Evolutionary conservation across 805 yeast genomes (phyloP).

Genomic region (Kockiozyma suomiensis): DNA sequence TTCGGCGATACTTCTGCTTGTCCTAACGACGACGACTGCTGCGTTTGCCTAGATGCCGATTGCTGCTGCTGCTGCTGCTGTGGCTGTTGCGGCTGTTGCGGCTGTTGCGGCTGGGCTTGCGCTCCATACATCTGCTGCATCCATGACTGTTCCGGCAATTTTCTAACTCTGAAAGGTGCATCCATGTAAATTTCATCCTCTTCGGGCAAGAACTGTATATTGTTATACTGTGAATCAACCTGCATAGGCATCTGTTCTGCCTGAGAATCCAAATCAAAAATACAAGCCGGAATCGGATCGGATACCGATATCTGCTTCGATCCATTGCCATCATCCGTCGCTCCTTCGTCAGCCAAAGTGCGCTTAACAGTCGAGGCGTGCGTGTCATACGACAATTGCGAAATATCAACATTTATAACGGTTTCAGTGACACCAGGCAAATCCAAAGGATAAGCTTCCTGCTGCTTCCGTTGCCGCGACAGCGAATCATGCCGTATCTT

Average conservation of each 20-base stretch:
- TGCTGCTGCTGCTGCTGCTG: constrained; percentile 1
- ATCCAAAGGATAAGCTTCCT: constrained; percentile 7
- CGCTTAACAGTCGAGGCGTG: constrained; percentile 11
- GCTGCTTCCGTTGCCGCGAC: constrained; percentile 1
- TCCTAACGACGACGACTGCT: too few species aligned
- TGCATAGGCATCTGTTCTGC: background rate
- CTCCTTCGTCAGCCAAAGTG: background rate
- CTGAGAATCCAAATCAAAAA: background rate
- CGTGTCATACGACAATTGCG: constrained; percentile 11
- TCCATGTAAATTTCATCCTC: constrained; percentile 32
- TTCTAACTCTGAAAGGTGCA: constrained; percentile 24
- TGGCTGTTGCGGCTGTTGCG: background rate
- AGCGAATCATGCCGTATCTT: constrained; percentile 6
- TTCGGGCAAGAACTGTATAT: constrained; percentile 25
- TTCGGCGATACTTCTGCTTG: background rate
- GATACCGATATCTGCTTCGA: background rate
- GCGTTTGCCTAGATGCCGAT: too few species aligned
- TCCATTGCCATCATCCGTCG: background rate
- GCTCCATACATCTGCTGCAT: constrained; percentile 17
- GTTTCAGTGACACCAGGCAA: constrained; percentile 11
- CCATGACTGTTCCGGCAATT: constrained; percentile 24
- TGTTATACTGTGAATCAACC: constrained; percentile 1
- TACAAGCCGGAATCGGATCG: constrained; percentile 5
- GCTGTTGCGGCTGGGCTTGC: background rate
- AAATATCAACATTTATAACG: constrained; percentile 8